Evolutionary conservation across 208 protist genomes (phyloP).

Genomic region (Wallacemonas sp.): DNA sequence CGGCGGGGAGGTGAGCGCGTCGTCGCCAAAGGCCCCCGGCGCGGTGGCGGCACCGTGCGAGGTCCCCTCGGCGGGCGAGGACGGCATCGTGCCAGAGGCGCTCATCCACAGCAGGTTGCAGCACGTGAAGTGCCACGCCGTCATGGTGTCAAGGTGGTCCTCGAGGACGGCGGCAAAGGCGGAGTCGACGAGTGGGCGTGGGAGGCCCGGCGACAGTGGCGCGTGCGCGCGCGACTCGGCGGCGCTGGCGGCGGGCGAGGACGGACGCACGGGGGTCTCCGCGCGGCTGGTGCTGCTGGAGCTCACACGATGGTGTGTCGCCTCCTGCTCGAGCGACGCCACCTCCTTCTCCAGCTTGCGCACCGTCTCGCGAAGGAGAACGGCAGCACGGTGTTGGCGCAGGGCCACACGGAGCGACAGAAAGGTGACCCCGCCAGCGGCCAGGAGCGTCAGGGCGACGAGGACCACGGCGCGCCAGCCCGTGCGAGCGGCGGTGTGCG

Average conservation of each 20-base stretch:
- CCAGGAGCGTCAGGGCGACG: not conserved
- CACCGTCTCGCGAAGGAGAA: constrained; percentile 5
- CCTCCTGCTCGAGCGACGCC: constrained; percentile 6
- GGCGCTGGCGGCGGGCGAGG: not conserved
- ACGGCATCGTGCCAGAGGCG: constrained; percentile 9
- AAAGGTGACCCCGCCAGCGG: not conserved
- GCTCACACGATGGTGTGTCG: not conserved
- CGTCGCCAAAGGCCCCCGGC: constrained; percentile 6
- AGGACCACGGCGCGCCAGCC: not conserved
- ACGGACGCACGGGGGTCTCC: not conserved
- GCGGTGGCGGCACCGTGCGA: not conserved
- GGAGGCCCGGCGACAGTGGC: not conserved
- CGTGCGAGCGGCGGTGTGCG: not conserved
- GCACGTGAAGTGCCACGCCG: constrained; percentile 35
- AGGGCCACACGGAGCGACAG: not conserved
- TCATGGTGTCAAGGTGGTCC: constrained; percentile 11
- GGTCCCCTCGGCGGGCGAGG: not conserved
- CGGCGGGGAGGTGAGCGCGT: not conserved
- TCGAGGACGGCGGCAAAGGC: not conserved
- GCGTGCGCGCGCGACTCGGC: not conserved
- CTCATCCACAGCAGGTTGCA: constrained; percentile 24
- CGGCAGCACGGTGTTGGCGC: not conserved
- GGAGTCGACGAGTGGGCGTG: not conserved
- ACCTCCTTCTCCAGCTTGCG: constrained; percentile 15
- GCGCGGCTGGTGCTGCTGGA: constrained; percentile 11